Evolutionary conservation across 768 basidiomycete genomes (phyloP).

Genomic region (Calocybe gangraenosa): DNA sequence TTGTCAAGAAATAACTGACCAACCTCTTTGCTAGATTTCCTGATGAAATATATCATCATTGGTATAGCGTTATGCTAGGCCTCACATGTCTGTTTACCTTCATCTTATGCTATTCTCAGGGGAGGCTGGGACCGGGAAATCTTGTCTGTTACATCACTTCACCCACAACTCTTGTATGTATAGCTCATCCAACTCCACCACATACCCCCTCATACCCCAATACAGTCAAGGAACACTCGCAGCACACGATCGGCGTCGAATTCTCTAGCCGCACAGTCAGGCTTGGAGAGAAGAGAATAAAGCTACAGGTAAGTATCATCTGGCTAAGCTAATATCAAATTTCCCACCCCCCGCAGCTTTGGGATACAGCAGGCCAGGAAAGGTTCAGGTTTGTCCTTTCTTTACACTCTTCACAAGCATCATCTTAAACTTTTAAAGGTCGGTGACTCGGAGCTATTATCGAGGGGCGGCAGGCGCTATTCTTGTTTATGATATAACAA

Average conservation of each 20-base stretch:
- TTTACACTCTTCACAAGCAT: background rate
- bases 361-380: constrained; percentile 98
- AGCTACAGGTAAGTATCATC: constrained; percentile 70
- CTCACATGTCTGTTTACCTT: background rate
- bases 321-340: background rate
- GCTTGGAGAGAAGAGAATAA: constrained; percentile 91
- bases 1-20: constrained; percentile 3
- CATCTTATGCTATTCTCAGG: constrained; percentile 40
- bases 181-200: background rate
- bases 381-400: constrained; percentile 64
- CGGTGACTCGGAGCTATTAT: constrained; percentile 94
- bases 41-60: constrained; percentile 98
- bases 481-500: constrained; percentile 92
- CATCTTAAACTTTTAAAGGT: constrained; percentile 39
- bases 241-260: constrained; percentile 98
- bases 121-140: constrained; percentile 96
- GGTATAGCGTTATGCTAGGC: constrained; percentile 42
- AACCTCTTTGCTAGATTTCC: constrained; percentile 65
- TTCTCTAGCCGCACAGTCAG: constrained; percentile 93
- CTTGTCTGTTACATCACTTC: constrained; percentile 94
- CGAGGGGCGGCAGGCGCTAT: constrained; percentile 91
- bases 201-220: constrained; percentile 3
- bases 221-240: constrained; percentile 92
- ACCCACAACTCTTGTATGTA: constrained; percentile 90
- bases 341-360: constrained; percentile 50